Evolutionary conservation across 2,329 filamentous ascomycete species (phyloP).

Genomic region (Hirsutella thompsonii): DNA sequence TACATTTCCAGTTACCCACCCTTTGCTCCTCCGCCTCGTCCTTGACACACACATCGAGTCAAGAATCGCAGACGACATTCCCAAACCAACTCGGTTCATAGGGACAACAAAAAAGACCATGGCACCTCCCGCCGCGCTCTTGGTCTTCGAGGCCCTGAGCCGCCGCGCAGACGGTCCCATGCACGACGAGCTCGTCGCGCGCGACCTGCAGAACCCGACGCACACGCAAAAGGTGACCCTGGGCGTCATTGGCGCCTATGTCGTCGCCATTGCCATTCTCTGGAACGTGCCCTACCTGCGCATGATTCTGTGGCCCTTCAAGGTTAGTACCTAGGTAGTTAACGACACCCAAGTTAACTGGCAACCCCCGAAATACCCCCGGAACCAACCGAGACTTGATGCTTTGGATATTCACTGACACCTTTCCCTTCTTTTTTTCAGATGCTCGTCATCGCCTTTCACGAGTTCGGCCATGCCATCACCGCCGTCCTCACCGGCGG

Average conservation of each 20-base stretch:
- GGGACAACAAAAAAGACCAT: neutral
- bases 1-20: no score
- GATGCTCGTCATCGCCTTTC: constrained; percentile 77
- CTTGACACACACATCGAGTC: no score
- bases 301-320: constrained; percentile 69
- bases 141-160: neutral
- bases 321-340: constrained; percentile 33
- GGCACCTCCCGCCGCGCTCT: neutral
- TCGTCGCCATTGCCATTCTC: constrained; percentile 60
- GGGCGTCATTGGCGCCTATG: constrained; percentile 58
- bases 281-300: constrained; percentile 73
- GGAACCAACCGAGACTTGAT: no score
- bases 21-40: no score
- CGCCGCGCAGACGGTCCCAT: no score
- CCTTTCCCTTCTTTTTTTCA: constrained; percentile 14
- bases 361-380: no score
- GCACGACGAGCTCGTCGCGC: constrained; percentile 11
- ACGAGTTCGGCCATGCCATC: constrained; percentile 68
- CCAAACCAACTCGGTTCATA: no score
- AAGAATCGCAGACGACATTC: no score
- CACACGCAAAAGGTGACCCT: constrained; percentile 59
- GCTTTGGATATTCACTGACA: neutral
- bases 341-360: no score
- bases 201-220: constrained; percentile 44
- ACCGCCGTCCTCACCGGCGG: constrained; percentile 62